Percentiles rank a stretch among this genome's conserved stretches.
Evolutionary conservation across 805 yeast genomes (phyloP).

Genomic region (Saccharomycopsis fibuligera): DNA sequence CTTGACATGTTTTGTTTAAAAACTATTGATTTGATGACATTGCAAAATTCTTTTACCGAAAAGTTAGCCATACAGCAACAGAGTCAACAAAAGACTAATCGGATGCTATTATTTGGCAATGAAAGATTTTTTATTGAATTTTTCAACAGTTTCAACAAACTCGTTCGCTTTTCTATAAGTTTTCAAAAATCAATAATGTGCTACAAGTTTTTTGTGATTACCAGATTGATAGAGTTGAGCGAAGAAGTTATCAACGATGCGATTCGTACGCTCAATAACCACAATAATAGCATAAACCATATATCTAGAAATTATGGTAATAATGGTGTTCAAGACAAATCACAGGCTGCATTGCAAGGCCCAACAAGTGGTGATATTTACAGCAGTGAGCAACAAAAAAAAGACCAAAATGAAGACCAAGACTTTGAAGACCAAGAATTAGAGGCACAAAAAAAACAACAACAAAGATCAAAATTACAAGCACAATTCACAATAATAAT

Average conservation of each 20-base stretch:
- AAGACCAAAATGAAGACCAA: too few species aligned
- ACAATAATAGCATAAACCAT: background rate
- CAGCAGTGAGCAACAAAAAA: too few species aligned
- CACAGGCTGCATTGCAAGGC: background rate
- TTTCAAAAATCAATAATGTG: background rate
- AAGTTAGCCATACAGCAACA: too few species aligned
- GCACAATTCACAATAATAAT: too few species aligned
- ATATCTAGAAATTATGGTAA: background rate
- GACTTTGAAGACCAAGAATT: background rate
- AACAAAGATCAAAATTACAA: background rate
- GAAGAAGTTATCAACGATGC: background rate
- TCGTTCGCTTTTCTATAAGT: background rate
- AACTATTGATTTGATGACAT: too few species aligned
- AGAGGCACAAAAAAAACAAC: background rate
- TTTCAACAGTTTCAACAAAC: background rate
- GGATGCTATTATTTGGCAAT: too few species aligned
- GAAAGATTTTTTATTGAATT: too few species aligned
- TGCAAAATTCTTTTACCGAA: background rate
- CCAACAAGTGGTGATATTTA: too few species aligned
- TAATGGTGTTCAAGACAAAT: background rate
- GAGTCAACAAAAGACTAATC: too few species aligned
- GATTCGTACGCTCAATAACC: background rate
- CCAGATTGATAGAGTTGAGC: background rate
- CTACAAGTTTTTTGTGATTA: background rate
- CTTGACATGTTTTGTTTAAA: background rate